Evolutionary conservation across 2,329 filamentous ascomycete genomes (phyloP).

Genomic region (Coniochaeta sp.): DNA sequence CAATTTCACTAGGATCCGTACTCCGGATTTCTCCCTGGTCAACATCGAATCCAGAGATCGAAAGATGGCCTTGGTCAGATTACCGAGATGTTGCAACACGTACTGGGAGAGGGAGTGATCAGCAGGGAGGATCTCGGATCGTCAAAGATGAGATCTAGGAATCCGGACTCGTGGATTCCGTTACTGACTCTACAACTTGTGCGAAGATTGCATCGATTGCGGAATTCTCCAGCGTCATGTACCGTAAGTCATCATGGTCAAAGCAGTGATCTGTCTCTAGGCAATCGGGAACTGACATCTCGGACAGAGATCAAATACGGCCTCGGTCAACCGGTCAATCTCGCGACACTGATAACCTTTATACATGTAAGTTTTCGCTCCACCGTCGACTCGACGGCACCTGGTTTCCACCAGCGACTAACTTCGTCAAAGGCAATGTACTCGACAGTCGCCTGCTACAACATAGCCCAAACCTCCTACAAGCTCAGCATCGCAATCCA

Average conservation of each 20-base stretch:
- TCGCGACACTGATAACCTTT: conserved; percentile 6
- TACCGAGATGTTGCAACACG: background rate
- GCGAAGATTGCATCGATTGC: conserved; percentile 11
- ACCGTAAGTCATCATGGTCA: conserved; percentile 11
- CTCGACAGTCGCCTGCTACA: conserved; percentile 18
- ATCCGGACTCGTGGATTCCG: too few species aligned
- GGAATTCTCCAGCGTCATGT: conserved; percentile 10
- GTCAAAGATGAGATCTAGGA: too few species aligned
- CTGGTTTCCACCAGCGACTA: too few species aligned
- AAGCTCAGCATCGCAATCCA: conserved; percentile 21
- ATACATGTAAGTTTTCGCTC: conserved; percentile 6
- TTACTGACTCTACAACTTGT: background rate
- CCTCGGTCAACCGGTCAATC: conserved; percentile 9
- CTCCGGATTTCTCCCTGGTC: too few species aligned
- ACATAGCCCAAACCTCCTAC: conserved; percentile 15
- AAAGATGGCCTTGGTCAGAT: background rate
- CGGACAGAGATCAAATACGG: conserved; percentile 15
- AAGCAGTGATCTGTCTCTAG: too few species aligned
- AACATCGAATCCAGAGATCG: background rate
- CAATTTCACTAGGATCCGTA: background rate
- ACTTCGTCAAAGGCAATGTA: conserved; percentile 11
- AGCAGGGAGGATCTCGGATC: background rate
- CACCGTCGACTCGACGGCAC: too few species aligned
- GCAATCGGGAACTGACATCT: background rate
- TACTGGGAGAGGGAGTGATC: background rate